Base-by-base conservation (phyloP, 495 filamentous ascomycete species). In the Cladorrhinum samala region DNA sequence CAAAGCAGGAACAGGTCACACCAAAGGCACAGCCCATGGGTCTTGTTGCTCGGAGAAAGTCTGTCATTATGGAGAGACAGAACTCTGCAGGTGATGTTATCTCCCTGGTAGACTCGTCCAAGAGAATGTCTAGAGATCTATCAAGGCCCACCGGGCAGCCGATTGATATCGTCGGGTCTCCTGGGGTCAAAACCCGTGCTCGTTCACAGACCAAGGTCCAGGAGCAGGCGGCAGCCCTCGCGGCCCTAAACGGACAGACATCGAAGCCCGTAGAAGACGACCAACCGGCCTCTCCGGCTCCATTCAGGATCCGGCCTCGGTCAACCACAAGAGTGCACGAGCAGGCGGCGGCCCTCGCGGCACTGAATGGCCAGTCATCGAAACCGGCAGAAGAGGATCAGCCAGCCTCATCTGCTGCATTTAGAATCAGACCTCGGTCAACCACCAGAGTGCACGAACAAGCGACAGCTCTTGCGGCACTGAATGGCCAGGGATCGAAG, bases 181-280 rank as follows among this genome's bases (percentile, higher is more conserved):
- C 56, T 17, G 50, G 62, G 11, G 37, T 64, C 36, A 61, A 56
- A 27, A 63, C 66, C 11, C 59, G 66, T 4, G 55, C 63, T 1
- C 59, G 67, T 1, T 68, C 70, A 2, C 63, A 63, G 7, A 69
- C 61, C 56, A 75, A 73, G 47, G 68, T 76, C 18, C 69, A 73
- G 9, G 72, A 72, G 52, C 71, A 76, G 30, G 69, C 72, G 23
- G 71, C 72, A 16, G 67, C 67, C 14, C 58, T 73, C 14, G 65
- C 71, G n/a, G 63, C 67, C 2, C 58, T 55, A 42, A 66, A 50
- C 58, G 65, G 64, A 47, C 64, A 59, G 25, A 59, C 65, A n/a
- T 59, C 66, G 7, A 72, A 73, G 25, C 54, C 61, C 23, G 59
- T 53, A 2, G 67, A 67, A 1, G 24, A 27, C 9, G 64, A 64